Evolutionary conservation across 1,284 basidiomycete species (phyloP).

Genomic region (Taiwanofungus camphoratus): DNA sequence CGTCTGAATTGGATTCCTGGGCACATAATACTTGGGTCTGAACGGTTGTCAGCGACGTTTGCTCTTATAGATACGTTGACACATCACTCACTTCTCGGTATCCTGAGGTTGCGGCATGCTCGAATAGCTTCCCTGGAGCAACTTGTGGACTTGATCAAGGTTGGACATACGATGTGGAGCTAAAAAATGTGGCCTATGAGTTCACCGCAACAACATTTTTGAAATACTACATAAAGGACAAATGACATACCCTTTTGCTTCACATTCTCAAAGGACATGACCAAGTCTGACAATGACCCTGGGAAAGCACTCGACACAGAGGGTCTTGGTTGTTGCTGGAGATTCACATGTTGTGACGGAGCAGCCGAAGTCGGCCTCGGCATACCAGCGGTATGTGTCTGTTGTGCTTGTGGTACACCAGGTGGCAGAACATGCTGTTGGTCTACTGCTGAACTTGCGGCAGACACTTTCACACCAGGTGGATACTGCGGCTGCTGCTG

Average conservation of each 20-base stretch:
- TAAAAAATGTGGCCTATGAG: slow-evolving; percentile 28
- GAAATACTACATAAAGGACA: not conserved
- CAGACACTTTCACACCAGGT: slow-evolving; percentile 59
- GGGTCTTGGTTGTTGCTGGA: slow-evolving; percentile 22
- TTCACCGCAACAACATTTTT: not conserved
- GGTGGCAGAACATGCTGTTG: slow-evolving; percentile 19
- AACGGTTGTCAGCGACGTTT: slow-evolving; percentile 6
- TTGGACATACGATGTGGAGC: slow-evolving; percentile 82
- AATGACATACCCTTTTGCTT: slow-evolving; percentile 84
- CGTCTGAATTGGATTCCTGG: slow-evolving; percentile 88
- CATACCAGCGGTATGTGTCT: slow-evolving; percentile 13
- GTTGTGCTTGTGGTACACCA: slow-evolving; percentile 23
- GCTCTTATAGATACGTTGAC: slow-evolving; percentile 3
- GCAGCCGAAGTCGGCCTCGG: slow-evolving; percentile 29
- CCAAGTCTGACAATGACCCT: slow-evolving; percentile 86
- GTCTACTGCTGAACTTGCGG: slow-evolving; percentile 21
- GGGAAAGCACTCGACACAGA: slow-evolving; percentile 54
- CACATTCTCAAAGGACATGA: slow-evolving; percentile 91
- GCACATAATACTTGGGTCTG: slow-evolving; percentile 95
- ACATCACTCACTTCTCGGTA: slow-evolving; percentile 78
- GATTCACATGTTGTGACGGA: slow-evolving; percentile 29
- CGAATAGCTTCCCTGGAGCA: slow-evolving; percentile 86
- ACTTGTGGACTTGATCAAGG: slow-evolving; percentile 84
- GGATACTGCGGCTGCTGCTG: slow-evolving; percentile 46
- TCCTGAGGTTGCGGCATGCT: slow-evolving; percentile 91